phyloP scores from a whole-genome alignment of 1,139 yeast species.

The Keqinozyma sinolaborantium region DNA sequence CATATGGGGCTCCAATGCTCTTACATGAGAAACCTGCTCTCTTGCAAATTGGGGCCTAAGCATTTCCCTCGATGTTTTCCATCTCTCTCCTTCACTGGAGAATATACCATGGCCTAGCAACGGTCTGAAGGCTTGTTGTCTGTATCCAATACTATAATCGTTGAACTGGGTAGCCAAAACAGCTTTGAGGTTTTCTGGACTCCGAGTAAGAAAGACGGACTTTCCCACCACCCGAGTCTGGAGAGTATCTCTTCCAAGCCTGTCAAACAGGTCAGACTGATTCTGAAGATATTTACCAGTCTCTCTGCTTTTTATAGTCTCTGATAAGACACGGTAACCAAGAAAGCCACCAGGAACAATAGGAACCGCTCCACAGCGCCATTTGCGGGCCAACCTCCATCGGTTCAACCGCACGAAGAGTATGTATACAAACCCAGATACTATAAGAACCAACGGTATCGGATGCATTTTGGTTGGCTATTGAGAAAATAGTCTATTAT shows the following conservation, averaged over 20 bases:
- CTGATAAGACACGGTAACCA: slow-evolving; percentile 6
- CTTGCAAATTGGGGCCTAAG: slow-evolving; percentile 57
- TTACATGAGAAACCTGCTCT: slow-evolving; percentile 50
- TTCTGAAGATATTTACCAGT: slow-evolving; percentile 9
- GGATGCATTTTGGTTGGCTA: no score
- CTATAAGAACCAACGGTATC: no score
- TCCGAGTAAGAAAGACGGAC: slow-evolving; percentile 16
- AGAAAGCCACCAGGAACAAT: slow-evolving; percentile 3
- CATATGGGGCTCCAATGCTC: slow-evolving; percentile 43
- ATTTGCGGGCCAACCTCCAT: slow-evolving; percentile 5
- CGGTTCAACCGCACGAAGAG: background rate
- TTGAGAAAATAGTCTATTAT: no score
- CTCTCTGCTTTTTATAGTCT: slow-evolving; percentile 3
- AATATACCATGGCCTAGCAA: slow-evolving; percentile 57
- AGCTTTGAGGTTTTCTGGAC: slow-evolving; percentile 35
- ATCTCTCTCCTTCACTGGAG: slow-evolving; percentile 52
- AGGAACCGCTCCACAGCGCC: slow-evolving; percentile 10
- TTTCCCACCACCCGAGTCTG: slow-evolving; percentile 1
- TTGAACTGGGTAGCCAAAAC: slow-evolving; percentile 42
- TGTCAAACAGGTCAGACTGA: slow-evolving; percentile 4
- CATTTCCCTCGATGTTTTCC: slow-evolving; percentile 56
- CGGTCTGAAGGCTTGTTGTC: slow-evolving; percentile 39
- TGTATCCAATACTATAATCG: slow-evolving; percentile 48
- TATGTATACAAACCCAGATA: no score
- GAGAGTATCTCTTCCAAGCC: slow-evolving; percentile 5